Evolutionary conservation across 371 early-diverging fungal species (phyloP).

Genomic region (Smittium culicis): DNA sequence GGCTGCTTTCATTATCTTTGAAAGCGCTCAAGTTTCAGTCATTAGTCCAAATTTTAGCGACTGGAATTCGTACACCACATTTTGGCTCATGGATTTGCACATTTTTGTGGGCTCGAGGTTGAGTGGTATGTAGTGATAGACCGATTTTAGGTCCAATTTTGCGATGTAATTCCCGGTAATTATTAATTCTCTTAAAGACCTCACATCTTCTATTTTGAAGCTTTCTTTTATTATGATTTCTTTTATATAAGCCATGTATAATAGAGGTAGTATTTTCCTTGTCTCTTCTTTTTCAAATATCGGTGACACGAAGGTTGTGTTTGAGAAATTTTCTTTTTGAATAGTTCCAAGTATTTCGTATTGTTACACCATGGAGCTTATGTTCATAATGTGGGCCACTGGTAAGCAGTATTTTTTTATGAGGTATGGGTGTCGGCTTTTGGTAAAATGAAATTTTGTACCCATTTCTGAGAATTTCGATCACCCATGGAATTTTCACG

Average conservation of each 20-base stretch:
- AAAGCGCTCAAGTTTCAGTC: conserved; percentile 33
- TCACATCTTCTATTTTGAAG: conserved; percentile 21
- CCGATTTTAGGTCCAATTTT: conserved; percentile 27
- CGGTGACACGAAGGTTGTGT: not conserved
- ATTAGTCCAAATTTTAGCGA: conserved; percentile 34
- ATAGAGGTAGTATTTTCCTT: not conserved
- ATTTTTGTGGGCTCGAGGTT: not conserved
- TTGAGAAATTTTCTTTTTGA: not conserved
- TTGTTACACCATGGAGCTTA: not conserved
- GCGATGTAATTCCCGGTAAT: conserved; percentile 21
- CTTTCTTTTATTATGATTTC: conserved; percentile 4
- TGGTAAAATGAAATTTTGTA: not conserved
- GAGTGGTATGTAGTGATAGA: conserved; percentile 29
- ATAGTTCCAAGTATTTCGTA: not conserved
- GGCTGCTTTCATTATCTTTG: conserved; percentile 28
- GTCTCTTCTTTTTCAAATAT: not conserved
- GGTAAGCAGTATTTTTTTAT: not conserved
- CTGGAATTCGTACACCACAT: conserved; percentile 32
- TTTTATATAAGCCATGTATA: not conserved
- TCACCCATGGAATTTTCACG: not conserved
- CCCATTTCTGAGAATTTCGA: not conserved
- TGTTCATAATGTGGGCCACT: not conserved
- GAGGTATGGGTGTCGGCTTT: not conserved
- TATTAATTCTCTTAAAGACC: conserved; percentile 23
- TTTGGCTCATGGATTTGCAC: conserved; percentile 27